Evolutionary conservation across 1,284 basidiomycete species (phyloP), one percentile per base, ranked within the genome.

Genomic region (Trametes versicolor): DNA sequence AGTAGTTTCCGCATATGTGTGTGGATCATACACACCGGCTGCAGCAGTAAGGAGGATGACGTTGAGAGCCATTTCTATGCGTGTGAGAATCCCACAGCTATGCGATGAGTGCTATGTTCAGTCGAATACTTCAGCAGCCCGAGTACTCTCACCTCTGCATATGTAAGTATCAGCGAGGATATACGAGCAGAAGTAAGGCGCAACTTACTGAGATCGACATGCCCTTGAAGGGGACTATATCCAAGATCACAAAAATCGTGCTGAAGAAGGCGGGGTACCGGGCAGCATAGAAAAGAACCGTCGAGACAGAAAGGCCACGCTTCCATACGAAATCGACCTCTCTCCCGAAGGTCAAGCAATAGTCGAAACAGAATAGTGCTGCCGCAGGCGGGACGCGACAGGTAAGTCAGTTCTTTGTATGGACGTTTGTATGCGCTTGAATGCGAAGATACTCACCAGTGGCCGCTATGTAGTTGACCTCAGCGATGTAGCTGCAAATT

Each of bases 321-420:
- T 7, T 52, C 62, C 55, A 64, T 4, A 67, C 52, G 19, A 61
- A 51, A 15, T 32, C 13, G 27, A 64, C 59, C 49, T 67, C 66
- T 12, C 45, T 29, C 19, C 49, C 36, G 23, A 67, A 52, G 21
- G 62, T 63, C 49, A 67, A 45, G 23, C 53, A 58, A 47, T 62
- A 67, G 27, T 67, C 65, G 25, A 58, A 64, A n/a, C 41, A 55
- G 19, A 64, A 55, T n/a, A 64, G 25, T 9, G 58, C 63, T 64
- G 52, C 5, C 17, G 2, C 5, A 56, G 19, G 19, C 45, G 19
- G 9, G 8, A 43, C 8, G 19, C 15, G 41, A 13, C 5, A 7
- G 41, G 8, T 43, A 5, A 43, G 6, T 43, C 41, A 43, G 41
- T 17, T n/a, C n/a, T n/a, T n/a, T n/a, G n/a, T n/a, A n/a, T n/a